Evolutionary conservation across 345 rosid species (phyloP).

Genomic region (Iberis pinnata): DNA sequence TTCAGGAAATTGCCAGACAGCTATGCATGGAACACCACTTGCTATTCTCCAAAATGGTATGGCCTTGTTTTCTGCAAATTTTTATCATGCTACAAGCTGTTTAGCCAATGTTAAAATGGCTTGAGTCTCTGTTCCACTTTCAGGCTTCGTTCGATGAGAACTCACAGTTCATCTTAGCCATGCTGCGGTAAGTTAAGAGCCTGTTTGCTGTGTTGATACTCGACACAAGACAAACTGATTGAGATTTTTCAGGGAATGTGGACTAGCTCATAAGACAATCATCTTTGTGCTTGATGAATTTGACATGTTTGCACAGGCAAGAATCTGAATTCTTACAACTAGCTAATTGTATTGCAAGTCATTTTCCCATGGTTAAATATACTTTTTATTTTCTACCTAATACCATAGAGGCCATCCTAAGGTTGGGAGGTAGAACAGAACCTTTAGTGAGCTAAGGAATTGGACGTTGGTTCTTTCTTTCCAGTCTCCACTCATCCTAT

Average conservation of each 20-base stretch:
- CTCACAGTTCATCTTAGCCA: constrained; percentile 73
- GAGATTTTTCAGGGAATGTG: constrained; percentile 69
- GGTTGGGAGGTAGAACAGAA: constrained; percentile 3
- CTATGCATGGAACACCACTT: constrained; percentile 76
- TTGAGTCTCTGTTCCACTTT: constrained; percentile 22
- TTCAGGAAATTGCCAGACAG: constrained; percentile 83
- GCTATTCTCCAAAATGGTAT: constrained; percentile 81
- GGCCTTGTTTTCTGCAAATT: not conserved
- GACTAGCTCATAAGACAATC: constrained; percentile 85
- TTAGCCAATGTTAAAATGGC: not conserved
- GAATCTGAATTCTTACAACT: constrained; percentile 8
- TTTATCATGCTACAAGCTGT: not conserved
- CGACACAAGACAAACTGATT: constrained; percentile 7
- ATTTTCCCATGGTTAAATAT: not conserved
- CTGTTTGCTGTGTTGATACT: constrained; percentile 11
- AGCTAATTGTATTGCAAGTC: not conserved
- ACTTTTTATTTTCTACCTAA: not conserved
- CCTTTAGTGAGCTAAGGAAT: not conserved
- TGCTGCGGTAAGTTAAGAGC: constrained; percentile 55
- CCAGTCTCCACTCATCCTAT: constrained; percentile 12
- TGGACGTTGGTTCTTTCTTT: constrained; percentile 1
- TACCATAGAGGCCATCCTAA: constrained; percentile 1
- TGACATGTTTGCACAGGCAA: constrained; percentile 92
- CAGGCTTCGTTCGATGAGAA: constrained; percentile 95
- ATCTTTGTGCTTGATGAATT: constrained; percentile 84